Conservation (phyloP, 2,329 filamentous ascomycete species). For the Tolypocladium nubicola region DNA sequence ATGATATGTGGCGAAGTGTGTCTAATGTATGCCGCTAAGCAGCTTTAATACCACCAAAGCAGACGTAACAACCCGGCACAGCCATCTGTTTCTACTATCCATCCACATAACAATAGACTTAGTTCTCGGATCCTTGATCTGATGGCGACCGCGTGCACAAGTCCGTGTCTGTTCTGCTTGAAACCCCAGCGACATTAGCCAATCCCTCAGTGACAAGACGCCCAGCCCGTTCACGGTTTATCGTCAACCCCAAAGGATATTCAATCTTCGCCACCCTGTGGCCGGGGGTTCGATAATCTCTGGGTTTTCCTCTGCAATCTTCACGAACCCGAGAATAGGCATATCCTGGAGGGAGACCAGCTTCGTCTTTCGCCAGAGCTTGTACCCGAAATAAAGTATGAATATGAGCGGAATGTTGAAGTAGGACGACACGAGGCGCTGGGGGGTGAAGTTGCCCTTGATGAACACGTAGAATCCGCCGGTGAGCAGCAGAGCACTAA, state of each 20-base stretch:
- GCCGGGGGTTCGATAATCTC: constrained; percentile 1
- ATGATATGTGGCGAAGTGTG: too few relatives aligned
- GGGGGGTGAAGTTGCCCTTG: constrained; percentile 45
- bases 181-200: too few relatives aligned
- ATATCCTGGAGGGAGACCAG: constrained; percentile 8
- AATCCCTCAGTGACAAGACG: too few relatives aligned
- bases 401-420: constrained; percentile 47
- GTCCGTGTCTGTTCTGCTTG: too few relatives aligned
- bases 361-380: constrained; percentile 21
- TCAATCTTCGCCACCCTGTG: constrained; percentile 8
- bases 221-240: too few relatives aligned
- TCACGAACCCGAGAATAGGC: constrained; percentile 9
- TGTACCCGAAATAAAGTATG: constrained; percentile 45
- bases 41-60: too few relatives aligned
- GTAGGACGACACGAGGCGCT: constrained; percentile 48
- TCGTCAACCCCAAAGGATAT: constrained; percentile 8
- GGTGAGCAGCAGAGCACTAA: constrained; percentile 48
- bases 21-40: too few relatives aligned
- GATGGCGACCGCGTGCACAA: too few relatives aligned
- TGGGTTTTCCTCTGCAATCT: constrained; percentile 5
- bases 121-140: too few relatives aligned
- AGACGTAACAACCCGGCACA: too few relatives aligned
- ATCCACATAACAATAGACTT: too few relatives aligned
- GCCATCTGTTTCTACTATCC: too few relatives aligned
- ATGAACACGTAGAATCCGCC: constrained; percentile 64